Evolutionary conservation across 768 basidiomycete genomes (phyloP), one percentile per base, ranked within the genome.

Genomic region (Phlebiopsis gigantea): DNA sequence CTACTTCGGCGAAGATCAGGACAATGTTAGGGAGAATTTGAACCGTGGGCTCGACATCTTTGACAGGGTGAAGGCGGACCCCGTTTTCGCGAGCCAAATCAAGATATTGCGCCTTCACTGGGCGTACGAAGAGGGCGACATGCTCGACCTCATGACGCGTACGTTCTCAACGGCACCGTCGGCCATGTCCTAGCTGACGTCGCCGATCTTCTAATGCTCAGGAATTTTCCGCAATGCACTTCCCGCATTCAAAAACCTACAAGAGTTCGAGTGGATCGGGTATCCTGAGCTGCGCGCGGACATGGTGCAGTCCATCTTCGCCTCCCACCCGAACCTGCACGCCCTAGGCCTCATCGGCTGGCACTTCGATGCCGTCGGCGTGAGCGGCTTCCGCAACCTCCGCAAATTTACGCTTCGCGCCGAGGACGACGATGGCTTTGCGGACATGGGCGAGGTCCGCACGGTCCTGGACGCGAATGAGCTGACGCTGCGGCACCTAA

Each of bases 241-340:
- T 14, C 83, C 84, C 0, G 81, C 81, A 43, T 86, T 87, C 69
- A 83, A 72, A 57, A 77, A 78, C 7, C 70, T 87, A 10, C 65
- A 72, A 12, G 84, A 85, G 59, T 85, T 87, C 62, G 85, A 87
- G 68, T 87, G 85, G 85, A 86, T 87, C n/a, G 85, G 85, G 5
- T 87, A 87, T 62, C 85, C 85, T 1, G 85, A 87, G 64, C 72
- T 87, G 69, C 75, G 80, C 9, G 81, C 75, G n/a, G 84, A 86
- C 52, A 82, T 83, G 76, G 84, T 87, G 0, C 76, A 83, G 62
- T 77, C 75, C 8, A 73, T 87, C 4, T 70, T 84, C 12, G 68
- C 73, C 5, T 79, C 73, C 51, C 84, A 86, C 59, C 73, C 80
- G 4, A 74, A 77, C 54, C 70, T 87, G 19, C 77, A 75, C 15